Evolutionary conservation across 257 asterid genomes (phyloP).

Genomic region (Leptodermis oblonga): DNA sequence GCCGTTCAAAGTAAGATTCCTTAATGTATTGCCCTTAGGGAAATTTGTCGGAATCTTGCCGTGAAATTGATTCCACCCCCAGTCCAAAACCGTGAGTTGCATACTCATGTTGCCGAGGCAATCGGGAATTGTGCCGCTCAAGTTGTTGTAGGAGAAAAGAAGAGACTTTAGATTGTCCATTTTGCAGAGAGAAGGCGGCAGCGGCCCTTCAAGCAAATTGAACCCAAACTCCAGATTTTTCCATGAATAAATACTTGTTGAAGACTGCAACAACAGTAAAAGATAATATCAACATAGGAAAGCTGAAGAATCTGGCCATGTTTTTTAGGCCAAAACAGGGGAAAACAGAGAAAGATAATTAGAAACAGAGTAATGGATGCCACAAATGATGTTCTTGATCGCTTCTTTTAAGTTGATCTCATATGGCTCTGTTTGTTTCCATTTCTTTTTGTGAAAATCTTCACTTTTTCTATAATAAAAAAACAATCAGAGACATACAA

Average conservation of each 20-base stretch:
- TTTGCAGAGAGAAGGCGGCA: slow-evolving; percentile 10
- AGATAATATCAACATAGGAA: background rate
- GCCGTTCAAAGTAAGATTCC: slow-evolving; percentile 9
- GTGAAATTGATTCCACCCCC: background rate
- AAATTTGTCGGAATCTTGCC: background rate
- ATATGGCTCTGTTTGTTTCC: background rate
- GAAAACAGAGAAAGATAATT: too few species aligned
- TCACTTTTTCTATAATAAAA: too few species aligned
- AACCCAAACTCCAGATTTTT: background rate
- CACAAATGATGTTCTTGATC: background rate
- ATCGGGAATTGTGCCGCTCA: slow-evolving; percentile 14
- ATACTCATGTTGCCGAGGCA: slow-evolving; percentile 11
- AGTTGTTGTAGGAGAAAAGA: slow-evolving; percentile 13
- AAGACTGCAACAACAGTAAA: slow-evolving; percentile 4
- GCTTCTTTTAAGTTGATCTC: too few species aligned
- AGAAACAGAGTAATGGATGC: too few species aligned
- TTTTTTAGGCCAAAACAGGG: too few species aligned
- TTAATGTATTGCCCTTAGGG: background rate
- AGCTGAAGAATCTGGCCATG: background rate
- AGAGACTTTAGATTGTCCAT: slow-evolving; percentile 1
- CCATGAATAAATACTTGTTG: slow-evolving; percentile 4
- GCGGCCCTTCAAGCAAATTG: slow-evolving; percentile 10
- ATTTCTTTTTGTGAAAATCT: too few species aligned
- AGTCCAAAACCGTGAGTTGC: background rate
- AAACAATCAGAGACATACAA: too few species aligned